Evolutionary conservation across 805 yeast genomes (phyloP), one percentile per base, ranked within the genome.

Genomic region (Cyberlindnera veronae): DNA sequence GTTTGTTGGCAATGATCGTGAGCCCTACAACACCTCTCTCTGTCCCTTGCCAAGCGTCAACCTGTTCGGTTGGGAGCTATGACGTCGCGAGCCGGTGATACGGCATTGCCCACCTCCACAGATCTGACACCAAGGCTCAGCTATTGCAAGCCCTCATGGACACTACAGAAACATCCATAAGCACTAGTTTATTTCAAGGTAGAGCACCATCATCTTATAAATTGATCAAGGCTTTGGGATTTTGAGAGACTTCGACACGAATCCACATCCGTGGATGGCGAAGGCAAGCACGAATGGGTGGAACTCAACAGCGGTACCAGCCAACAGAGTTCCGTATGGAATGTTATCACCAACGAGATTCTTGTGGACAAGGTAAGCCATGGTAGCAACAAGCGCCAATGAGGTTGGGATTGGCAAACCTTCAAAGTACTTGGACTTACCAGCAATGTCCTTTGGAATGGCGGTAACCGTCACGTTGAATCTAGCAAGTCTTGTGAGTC

Each of bases 391-490:
- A 60, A 91, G 71, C 36, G 74, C 67, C 50, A 93, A 69, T 28
- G 95, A 81, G 2, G 95, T 79, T 41, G 99, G 99, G 50, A 93
- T 89, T 10, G 99, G 99, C 38, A 93, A 76, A 4, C 99, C 99
- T 68, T 93, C 99, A 62, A 93, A 93, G 66, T 80, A 91, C 59
- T 84, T 81, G 24, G 93, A 77, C 66, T 90, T 90, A 15, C 99
- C 99, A 15, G 74, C 63, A 39, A 74, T 68, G 61, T 90, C 97
- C 66, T 91, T 91, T 36, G 99, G 98, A 42, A 93, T 76, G 46
- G 87, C 85, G 35, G 90, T 83, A 6, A 93, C 95, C 1, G 97
- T 87, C 38, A 93, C 95, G 57, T 93, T 93, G 66, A 89, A 93
- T 60, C 99, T 76, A 7, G 99, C 99, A 53, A 93, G 74, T 63